Percentiles rank a stretch among this genome's conserved stretches.
Evolutionary conservation across 1,284 basidiomycete genomes (phyloP).

Genomic region (Cryptococcus jaspeensis): DNA sequence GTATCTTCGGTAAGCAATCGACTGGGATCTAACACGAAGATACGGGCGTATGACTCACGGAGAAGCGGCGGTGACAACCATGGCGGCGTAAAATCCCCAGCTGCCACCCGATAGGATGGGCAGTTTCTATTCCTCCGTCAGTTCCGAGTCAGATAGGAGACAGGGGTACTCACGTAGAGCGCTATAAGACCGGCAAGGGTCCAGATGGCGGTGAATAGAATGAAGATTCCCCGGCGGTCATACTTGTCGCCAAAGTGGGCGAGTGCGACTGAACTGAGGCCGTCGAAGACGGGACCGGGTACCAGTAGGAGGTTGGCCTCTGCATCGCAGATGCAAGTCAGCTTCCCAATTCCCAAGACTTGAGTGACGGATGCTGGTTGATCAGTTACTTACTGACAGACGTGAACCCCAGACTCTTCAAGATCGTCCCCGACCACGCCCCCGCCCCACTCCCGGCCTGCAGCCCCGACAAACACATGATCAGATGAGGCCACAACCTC

Average conservation of each 20-base stretch:
- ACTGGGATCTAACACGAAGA: not conserved
- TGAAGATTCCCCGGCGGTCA: slow-evolving; percentile 3
- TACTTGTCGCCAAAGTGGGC: slow-evolving; percentile 6
- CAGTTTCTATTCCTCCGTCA: not conserved
- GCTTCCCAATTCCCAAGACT: too few species aligned
- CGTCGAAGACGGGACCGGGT: not conserved
- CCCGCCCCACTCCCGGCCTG: not conserved
- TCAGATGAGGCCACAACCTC: slow-evolving; percentile 36
- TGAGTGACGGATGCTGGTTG: too few species aligned
- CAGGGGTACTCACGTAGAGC: not conserved
- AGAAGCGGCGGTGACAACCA: slow-evolving; percentile 6
- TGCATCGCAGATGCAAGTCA: not conserved
- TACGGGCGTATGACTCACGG: slow-evolving; percentile 1
- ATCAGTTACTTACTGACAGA: not conserved
- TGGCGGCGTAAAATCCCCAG: slow-evolving; percentile 10
- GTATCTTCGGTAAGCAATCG: not conserved
- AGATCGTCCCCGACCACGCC: not conserved
- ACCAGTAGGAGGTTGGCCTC: not conserved
- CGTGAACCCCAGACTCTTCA: not conserved
- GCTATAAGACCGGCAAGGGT: slow-evolving; percentile 9
- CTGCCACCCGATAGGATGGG: slow-evolving; percentile 6
- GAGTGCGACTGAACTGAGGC: not conserved
- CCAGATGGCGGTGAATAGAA: slow-evolving; percentile 6
- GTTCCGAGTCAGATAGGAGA: too few species aligned
- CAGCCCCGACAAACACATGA: slow-evolving; percentile 25